These are phyloP conservation scores for Hsuehochloa calcarea DNA, from an alignment of 176 grass and related monocot genomes.

Conservation along the genomic window DNA sequence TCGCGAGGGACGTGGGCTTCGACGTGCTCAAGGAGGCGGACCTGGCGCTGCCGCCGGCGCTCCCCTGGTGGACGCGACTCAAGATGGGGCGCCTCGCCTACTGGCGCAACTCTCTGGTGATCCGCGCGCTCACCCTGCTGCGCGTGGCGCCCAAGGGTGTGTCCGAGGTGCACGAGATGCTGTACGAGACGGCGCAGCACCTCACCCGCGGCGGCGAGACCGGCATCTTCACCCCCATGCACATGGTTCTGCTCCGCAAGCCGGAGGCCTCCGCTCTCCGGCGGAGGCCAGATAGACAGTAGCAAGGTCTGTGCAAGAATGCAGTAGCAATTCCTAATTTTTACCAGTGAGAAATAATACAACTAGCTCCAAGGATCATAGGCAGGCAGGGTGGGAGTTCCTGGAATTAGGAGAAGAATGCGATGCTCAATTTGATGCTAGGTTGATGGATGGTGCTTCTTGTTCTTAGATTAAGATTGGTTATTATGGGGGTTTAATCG, in stretches of 20 bases:
- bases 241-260: slow-evolving; percentile 92
- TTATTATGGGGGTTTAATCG: not conserved
- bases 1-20: slow-evolving; percentile 64
- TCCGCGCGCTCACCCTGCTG: slow-evolving; percentile 77
- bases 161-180: slow-evolving; percentile 88
- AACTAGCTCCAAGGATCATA: not conserved
- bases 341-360: not conserved
- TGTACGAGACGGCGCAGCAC: slow-evolving; percentile 89
- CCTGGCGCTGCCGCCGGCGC: slow-evolving; percentile 66
- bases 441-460: not conserved
- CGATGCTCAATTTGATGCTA: not conserved
- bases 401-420: not conserved
- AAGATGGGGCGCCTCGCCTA: slow-evolving; percentile 91
- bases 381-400: not conserved
- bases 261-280: slow-evolving; percentile 12
- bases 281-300: not conserved
- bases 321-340: not conserved
- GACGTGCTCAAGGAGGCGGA: slow-evolving; percentile 78
- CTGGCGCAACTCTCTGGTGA: slow-evolving; percentile 87
- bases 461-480: slow-evolving; percentile 9
- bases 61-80: slow-evolving; percentile 88
- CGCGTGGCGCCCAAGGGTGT: slow-evolving; percentile 66
- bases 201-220: slow-evolving; percentile 74
- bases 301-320: not conserved
- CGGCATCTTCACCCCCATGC: slow-evolving; percentile 92